phyloP scores from a whole-genome alignment of 164 flowering plant genomes.

The Nymphaea colorata region DNA sequence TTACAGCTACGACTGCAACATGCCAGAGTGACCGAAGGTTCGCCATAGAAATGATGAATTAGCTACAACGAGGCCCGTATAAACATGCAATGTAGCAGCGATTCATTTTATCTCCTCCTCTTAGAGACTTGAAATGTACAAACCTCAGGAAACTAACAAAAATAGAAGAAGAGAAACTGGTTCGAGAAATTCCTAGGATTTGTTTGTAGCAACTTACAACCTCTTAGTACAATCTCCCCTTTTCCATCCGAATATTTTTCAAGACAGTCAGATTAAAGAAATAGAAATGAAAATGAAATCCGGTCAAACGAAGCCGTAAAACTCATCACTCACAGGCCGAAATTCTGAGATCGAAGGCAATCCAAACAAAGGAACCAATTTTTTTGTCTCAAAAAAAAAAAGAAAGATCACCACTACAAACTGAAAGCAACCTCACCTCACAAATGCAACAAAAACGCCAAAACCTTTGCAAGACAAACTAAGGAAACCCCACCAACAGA shows the following conservation, averaged over 20 bases:
- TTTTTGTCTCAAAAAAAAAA: too few relatives aligned
- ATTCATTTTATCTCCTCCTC: not conserved
- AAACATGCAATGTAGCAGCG: not conserved
- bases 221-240: not conserved
- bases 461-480: not conserved
- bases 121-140: not conserved
- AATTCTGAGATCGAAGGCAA: not conserved
- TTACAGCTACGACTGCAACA: not conserved
- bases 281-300: too few relatives aligned
- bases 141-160: not conserved
- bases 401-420: too few relatives aligned
- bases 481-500: not conserved
- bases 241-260: too few relatives aligned
- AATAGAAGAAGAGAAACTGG: not conserved
- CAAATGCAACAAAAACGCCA: not conserved
- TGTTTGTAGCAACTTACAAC: not conserved
- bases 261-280: not conserved
- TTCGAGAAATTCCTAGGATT: not conserved
- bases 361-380: not conserved
- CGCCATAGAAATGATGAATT: not conserved
- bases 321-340: not conserved
- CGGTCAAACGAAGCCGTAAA: not conserved
- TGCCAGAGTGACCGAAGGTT: not conserved
- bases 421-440: not conserved
- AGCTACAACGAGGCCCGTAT: not conserved